Conservation (phyloP, 2,329 filamentous ascomycete species). For the Calonectria crousiana region DNA sequence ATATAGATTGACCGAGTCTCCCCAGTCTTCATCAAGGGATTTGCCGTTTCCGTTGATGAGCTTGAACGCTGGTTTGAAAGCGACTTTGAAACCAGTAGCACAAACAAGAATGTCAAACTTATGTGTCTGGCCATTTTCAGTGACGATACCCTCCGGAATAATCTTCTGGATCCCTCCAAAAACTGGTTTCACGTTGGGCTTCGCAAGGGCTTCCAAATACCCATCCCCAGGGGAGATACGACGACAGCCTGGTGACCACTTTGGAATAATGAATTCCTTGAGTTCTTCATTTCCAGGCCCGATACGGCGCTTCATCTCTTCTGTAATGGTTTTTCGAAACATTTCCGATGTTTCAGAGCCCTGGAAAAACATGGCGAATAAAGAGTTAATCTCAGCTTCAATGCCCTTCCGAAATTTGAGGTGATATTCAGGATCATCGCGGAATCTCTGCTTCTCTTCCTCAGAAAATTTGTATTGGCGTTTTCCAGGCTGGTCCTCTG, state of each 20-base stretch:
- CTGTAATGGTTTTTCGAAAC: slow-evolving; percentile 53
- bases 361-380: slow-evolving; percentile 57
- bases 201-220: slow-evolving; percentile 56
- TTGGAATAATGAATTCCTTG: slow-evolving; percentile 55
- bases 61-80: slow-evolving; percentile 58
- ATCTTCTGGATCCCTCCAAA: slow-evolving; percentile 53
- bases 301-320: slow-evolving; percentile 58
- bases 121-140: slow-evolving; percentile 45
- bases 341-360: slow-evolving; percentile 54
- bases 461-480: slow-evolving; percentile 56
- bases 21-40: slow-evolving; percentile 59
- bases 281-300: slow-evolving; percentile 56
- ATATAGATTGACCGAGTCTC: slow-evolving; percentile 56
- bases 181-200: slow-evolving; percentile 59
- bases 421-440: slow-evolving; percentile 54
- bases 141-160: slow-evolving; percentile 46
- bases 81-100: slow-evolving; percentile 55
- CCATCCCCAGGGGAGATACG: slow-evolving; percentile 57
- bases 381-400: slow-evolving; percentile 56
- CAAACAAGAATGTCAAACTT: slow-evolving; percentile 51
- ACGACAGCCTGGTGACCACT: slow-evolving; percentile 58
- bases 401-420: slow-evolving; percentile 57
- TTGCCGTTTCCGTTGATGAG: slow-evolving; percentile 49
- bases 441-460: slow-evolving; percentile 53
- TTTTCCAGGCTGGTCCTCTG: slow-evolving; percentile 48